phyloP scores from a whole-genome alignment of 2,329 filamentous ascomycete genomes.

The Aspergillus aculeatinus region DNA sequence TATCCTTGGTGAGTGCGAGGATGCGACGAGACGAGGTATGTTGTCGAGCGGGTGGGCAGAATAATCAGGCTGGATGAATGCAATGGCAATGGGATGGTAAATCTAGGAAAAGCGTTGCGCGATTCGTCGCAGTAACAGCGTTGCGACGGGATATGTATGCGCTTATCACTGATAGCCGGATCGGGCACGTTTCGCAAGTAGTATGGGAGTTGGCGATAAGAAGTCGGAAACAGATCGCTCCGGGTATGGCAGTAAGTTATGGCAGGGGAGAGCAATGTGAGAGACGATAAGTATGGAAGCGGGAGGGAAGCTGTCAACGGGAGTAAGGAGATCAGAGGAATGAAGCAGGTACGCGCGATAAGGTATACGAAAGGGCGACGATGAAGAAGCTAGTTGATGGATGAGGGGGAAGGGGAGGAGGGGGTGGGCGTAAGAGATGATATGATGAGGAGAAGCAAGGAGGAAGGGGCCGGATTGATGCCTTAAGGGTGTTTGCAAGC shows the following conservation, averaged over 20 bases:
- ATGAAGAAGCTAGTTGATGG: neutral
- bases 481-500: constrained; percentile 27
- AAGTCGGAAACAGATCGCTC: constrained; percentile 4
- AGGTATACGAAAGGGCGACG: constrained; percentile 3
- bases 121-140: neutral
- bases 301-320: constrained; percentile 8
- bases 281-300: constrained; percentile 6
- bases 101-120: neutral
- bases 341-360: constrained; percentile 5
- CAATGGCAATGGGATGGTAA: neutral
- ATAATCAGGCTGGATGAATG: neutral
- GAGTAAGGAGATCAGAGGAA: constrained; percentile 20
- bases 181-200: constrained; percentile 14
- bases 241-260: neutral
- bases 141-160: neutral
- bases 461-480: constrained; percentile 23
- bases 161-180: constrained; percentile 32
- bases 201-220: constrained; percentile 5
- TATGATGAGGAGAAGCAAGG: constrained; percentile 20
- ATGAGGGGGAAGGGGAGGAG: no score
- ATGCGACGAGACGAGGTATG: neutral
- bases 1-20: neutral
- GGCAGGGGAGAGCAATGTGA: neutral
- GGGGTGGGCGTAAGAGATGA: constrained; percentile 5
- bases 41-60: neutral